Percentiles rank a stretch among this genome's conserved stretches.
Evolutionary conservation across 257 asterid genomes (phyloP).

Genomic region (Solanum pennellii): DNA sequence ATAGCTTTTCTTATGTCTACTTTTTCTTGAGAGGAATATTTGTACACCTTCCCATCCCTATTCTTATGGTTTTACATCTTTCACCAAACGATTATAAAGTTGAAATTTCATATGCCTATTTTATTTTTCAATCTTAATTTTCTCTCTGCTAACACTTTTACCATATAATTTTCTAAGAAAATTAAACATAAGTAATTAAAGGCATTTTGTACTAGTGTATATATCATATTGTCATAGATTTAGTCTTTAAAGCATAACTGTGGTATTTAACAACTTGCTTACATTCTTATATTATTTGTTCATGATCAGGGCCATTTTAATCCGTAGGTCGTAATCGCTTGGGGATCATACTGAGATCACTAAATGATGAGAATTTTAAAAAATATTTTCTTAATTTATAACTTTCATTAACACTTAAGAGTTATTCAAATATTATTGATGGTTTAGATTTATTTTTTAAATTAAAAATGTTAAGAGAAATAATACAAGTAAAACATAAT

Average conservation of each 20-base stretch:
- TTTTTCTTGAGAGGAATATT: neutral
- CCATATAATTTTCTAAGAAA: neutral
- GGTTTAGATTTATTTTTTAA: too few species aligned
- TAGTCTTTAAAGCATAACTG: too few species aligned
- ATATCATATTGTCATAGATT: too few species aligned
- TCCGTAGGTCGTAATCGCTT: too few species aligned
- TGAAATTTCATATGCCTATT: neutral
- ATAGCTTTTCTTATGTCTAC: neutral
- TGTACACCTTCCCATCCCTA: neutral
- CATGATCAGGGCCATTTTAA: too few species aligned
- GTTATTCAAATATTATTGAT: too few species aligned
- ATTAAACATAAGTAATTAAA: neutral
- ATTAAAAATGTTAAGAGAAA: neutral
- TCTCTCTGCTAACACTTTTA: neutral
- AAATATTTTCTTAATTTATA: too few species aligned
- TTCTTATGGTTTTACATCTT: neutral
- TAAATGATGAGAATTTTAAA: too few species aligned
- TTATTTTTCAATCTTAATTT: neutral
- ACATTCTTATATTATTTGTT: too few species aligned
- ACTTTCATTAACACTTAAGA: neutral
- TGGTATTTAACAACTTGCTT: too few species aligned
- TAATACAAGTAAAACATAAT: too few species aligned
- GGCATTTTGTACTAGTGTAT: too few species aligned
- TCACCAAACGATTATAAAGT: neutral
- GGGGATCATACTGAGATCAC: neutral